Base-by-base conservation (phyloP, 2,329 filamentous ascomycete species). In the Phyllosticta citrichinensis region DNA sequence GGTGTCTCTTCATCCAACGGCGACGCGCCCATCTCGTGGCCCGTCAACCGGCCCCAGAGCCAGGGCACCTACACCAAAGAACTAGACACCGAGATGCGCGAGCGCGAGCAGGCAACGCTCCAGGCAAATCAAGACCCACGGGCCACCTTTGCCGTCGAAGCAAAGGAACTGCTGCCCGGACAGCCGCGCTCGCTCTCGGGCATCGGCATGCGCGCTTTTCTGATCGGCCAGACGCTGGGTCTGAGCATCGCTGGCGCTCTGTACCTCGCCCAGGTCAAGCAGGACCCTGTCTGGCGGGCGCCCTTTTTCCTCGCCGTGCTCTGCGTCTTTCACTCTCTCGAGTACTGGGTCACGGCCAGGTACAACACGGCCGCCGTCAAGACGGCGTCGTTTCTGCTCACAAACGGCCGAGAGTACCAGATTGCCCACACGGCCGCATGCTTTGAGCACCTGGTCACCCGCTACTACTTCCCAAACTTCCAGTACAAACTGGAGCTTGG, bases 281-380 rank as follows among this genome's bases (percentile, higher is more conserved):
- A 67, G 12, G 76, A 70, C 51, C 73, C 76, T 4, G 70, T 83
- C 60, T 88, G 84, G 84, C 78, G 84, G 22, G 71, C 83, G 0
- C 79, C 80, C 9, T 79, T 82, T 71, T 93, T 93, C 76, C 69
- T 87, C 55, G 77, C 77, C 57, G 78, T 85, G 14, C 85, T 97
- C 55, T 82, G 87, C 25, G 68, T 87, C 30, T 97, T 97, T 77
- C 94, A 99, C 79, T 97, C 96, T 76, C 86, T 97, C 73, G 94
- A 99, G 76, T 99, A 92, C 79, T 96, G 86, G 81, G 90, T 87
- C 33, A 97, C 93, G 0, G 92, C 93, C 9, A 79, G 81, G 60
- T 89, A 88, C 76, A 97, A 97, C 74, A 90, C 89, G 0, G 80
- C 81, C 17, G 80, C 85, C 57, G 90, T 89, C 20, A 83, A 81